A percentile compares a stretch with the other conserved stretches of the same genome.
These are phyloP conservation scores for Aschersonia sp. DNA, from an alignment of 2,329 filamentous ascomycete genomes.

Conservation along the genomic window DNA sequence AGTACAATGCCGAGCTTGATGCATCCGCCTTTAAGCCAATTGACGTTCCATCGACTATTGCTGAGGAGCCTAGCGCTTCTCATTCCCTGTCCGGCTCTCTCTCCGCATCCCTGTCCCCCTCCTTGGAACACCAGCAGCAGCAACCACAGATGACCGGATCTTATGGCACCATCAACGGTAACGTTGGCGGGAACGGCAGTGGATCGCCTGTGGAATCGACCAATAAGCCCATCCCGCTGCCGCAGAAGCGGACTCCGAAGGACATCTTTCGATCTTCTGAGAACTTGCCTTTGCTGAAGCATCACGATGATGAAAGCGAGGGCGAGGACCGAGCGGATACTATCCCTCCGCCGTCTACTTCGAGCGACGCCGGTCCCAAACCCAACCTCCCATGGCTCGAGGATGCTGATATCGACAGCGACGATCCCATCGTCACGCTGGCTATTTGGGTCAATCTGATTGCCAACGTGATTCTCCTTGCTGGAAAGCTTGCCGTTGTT, in stretches of 20 bases:
- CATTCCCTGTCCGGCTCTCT: conserved; percentile 9
- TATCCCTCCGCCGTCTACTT: conserved; percentile 1
- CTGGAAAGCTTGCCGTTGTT: conserved; percentile 64
- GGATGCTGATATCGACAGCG: conserved; percentile 57
- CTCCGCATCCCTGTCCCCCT: conserved; percentile 5
- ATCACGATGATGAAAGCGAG: conserved; percentile 24
- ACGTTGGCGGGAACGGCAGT: conserved; percentile 13
- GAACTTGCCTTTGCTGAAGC: conserved; percentile 46
- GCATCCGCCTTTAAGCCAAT: conserved; percentile 36
- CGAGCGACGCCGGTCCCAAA: conserved; percentile 21
- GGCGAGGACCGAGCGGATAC: conserved; percentile 21
- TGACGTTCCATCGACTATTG: conserved; percentile 58
- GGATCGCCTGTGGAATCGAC: conserved; percentile 11
- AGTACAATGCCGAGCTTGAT: conserved; percentile 55
- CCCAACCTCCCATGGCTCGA: conserved; percentile 56
- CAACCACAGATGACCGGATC: conserved; percentile 3
- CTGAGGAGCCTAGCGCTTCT: conserved; percentile 43
- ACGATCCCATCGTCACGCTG: conserved; percentile 62
- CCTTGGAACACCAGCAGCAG: conserved; percentile 1
- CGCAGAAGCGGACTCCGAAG: conserved; percentile 68
- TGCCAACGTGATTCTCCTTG: conserved; percentile 62
- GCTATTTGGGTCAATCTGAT: conserved; percentile 78
- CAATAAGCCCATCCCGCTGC: conserved; percentile 10
- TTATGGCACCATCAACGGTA: conserved; percentile 16
- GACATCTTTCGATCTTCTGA: conserved; percentile 71